A percentile compares a stretch with the other conserved stretches of the same genome.
These are phyloP conservation scores for Phanerodontia chrysosporium DNA, from an alignment of 768 basidiomycete genomes.

Conservation along the genomic window DNA sequence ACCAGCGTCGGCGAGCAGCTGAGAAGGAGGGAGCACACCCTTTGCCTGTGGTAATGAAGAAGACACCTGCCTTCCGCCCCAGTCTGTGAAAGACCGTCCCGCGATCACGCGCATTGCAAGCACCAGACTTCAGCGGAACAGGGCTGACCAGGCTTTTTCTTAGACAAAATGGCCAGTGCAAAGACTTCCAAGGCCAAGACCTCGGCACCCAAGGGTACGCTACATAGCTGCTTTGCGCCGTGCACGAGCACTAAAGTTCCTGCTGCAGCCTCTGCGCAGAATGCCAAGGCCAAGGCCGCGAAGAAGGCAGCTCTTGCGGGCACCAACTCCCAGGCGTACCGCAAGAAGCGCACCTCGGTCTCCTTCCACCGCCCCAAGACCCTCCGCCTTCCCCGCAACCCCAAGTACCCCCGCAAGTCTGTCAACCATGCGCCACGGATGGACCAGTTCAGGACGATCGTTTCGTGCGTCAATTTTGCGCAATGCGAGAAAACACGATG, in stretches of 20 bases:
- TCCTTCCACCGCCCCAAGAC: slow-evolving; percentile 98
- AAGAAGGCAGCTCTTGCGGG: slow-evolving; percentile 97
- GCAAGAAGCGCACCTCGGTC: slow-evolving; percentile 82
- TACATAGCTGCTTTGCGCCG: not conserved
- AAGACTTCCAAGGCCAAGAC: slow-evolving; percentile 65
- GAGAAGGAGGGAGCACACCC: too few relatives aligned
- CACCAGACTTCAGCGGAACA: too few relatives aligned
- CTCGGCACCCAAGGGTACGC: slow-evolving; percentile 44
- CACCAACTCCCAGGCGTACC: slow-evolving; percentile 63
- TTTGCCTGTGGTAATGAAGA: too few relatives aligned
- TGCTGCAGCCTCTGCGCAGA: slow-evolving; percentile 27
- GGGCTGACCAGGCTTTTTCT: not conserved
- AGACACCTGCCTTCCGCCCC: too few relatives aligned
- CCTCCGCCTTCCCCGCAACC: slow-evolving; percentile 73
- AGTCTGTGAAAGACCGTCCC: too few relatives aligned
- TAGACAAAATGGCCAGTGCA: slow-evolving; percentile 55
- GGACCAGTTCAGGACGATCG: slow-evolving; percentile 95
- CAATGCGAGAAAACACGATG: not conserved
- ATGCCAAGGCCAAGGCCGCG: slow-evolving; percentile 83
- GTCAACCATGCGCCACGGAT: slow-evolving; percentile 89
- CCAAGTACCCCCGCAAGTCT: slow-evolving; percentile 94
- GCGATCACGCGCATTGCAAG: too few relatives aligned
- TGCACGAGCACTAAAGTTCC: not conserved
- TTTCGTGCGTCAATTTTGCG: slow-evolving; percentile 57
- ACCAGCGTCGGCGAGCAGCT: too few relatives aligned